phyloP scores from a whole-genome alignment of 2,329 filamentous ascomycete genomes.

The Trichoderma sp. region DNA sequence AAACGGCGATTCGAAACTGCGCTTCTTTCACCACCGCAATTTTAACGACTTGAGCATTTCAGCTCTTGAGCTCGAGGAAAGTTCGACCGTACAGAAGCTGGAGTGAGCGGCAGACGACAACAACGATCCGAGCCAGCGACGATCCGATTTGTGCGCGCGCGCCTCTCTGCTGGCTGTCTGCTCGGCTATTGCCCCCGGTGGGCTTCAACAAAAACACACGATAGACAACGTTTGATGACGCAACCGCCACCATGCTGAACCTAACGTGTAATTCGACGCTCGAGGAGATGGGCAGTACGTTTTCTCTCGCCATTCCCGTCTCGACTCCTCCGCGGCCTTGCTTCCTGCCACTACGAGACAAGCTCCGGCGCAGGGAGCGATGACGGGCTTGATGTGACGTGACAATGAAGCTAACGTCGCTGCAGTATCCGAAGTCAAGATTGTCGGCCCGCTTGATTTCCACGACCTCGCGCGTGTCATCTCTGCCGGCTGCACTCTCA shows the following conservation, averaged over 20 bases:
- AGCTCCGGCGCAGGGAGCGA: background rate
- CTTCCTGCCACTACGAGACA: background rate
- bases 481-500: slow-evolving; percentile 51
- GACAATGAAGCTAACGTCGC: background rate
- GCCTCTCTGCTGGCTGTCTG: slow-evolving; percentile 5
- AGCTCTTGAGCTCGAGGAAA: background rate
- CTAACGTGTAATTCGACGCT: slow-evolving; percentile 50
- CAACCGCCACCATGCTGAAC: slow-evolving; percentile 38
- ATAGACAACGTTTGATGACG: background rate
- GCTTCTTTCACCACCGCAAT: background rate
- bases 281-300: slow-evolving; percentile 50
- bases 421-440: slow-evolving; percentile 51
- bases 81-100: background rate
- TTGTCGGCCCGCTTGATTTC: slow-evolving; percentile 57
- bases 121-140: slow-evolving; percentile 1
- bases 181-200: slow-evolving; percentile 20
- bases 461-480: slow-evolving; percentile 59
- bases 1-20: background rate
- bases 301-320: slow-evolving; percentile 19
- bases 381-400: background rate
- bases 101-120: background rate
- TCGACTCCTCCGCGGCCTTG: background rate
- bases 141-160: slow-evolving; percentile 2
- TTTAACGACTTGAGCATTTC: background rate
- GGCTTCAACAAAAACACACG: background rate